Evolutionary conservation across 2,329 filamentous ascomycete species (phyloP), one percentile per base, ranked within the genome.

Genomic region (Periconia sp.): DNA sequence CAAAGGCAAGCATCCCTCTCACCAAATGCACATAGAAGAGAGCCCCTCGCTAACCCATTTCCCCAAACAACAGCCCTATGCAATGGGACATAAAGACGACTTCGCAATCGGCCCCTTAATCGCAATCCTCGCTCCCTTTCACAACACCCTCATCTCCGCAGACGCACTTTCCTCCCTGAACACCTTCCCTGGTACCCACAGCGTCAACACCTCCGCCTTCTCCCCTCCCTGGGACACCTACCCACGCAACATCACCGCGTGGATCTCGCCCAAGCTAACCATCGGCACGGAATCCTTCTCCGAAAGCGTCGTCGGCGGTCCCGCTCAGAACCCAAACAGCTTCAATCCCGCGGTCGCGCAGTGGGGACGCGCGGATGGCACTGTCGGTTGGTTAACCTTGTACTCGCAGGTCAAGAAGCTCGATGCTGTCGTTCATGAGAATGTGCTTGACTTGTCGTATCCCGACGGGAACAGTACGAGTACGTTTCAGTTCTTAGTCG

Each of bases 261-360:
- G 82, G 82, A 60, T 87, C 0, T 81, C 81, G 0, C 68, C 77
- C 2, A 78, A 81, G 20, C 71, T 87, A 11, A 85, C 80, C 9
- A 85, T 88, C 55, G 85, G 85, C 37, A 82, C 81, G 0, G 80
- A 85, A 62, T 81, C 82, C 0, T 85, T 84, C 58, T 76, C 81
- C 13, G 79, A 86, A 65, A 80, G 76, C 41, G 77, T 79, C 1
- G 66, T 85, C 6, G 85, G 84, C 10, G 85, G 85, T 0, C 79
- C 81, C 6, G 75, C 78, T 1, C 76, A 76, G 47, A 82, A 80
- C 42, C 77, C 77, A 6, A 74, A 66, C 7, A 77, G 80, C 0
- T 87, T 85, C 67, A 85, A 82, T 53, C 85, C 85, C 0, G 81
- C 82, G 0, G 80, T 87, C 6, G 77, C 83, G 0, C 85, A 87